Base-by-base conservation (phyloP, 176 grass and related monocot genomes). In the Carex scoparia region DNA sequence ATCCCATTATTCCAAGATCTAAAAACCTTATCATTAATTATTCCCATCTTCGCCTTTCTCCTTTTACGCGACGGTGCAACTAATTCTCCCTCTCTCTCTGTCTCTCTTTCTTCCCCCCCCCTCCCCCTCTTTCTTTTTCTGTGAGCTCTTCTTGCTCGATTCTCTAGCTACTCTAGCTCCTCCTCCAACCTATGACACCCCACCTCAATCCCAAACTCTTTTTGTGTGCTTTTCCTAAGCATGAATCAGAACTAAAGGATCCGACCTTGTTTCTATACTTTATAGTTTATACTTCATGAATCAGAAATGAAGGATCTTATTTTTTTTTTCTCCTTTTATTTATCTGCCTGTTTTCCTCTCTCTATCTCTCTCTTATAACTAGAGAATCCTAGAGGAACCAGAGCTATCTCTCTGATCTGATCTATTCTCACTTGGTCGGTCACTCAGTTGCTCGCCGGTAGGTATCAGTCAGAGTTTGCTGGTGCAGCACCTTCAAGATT, bases 401-500 rank as follows among this genome's bases (percentile, higher is more conserved):
- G 1, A 42, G 7, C 59, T 70, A 9, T 72, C 73, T 53, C 16
- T 79, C 40, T 65, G 23, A 23, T 23, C 40, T 28, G 38, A 40
- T 40, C 30, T 51, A 40, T 8, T n/a, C 38, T 78, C 44, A 65
- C 79, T 37, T 57, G 75, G 71, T 72, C 49, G 72, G 3, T 15
- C 9, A n/a, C 71, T 69, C 51, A 10, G 63, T 44, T 33, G 23
- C 18, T 46, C 11, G 66, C 12, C 14, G 27, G 33, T 12, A 2
- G 5, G 13, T 61, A 81, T 83, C 84, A 93, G 91, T 88, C 69
- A 56, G 93, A 87, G 83, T 85, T 91, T 89, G 91, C 91, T 72
- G 93, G 68, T 89, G 93, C 86, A 91, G 93, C 93, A 95, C 79
- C 93, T 89, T 92, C 89, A 95, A 95, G 93, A 95, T 95, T 95